Percentiles rank a stretch among this genome's conserved stretches.
These are phyloP conservation scores for Sphagnum contortum DNA, from an alignment of 225 moss, liverwort and hornwort genomes.

Conservation along the genomic window DNA sequence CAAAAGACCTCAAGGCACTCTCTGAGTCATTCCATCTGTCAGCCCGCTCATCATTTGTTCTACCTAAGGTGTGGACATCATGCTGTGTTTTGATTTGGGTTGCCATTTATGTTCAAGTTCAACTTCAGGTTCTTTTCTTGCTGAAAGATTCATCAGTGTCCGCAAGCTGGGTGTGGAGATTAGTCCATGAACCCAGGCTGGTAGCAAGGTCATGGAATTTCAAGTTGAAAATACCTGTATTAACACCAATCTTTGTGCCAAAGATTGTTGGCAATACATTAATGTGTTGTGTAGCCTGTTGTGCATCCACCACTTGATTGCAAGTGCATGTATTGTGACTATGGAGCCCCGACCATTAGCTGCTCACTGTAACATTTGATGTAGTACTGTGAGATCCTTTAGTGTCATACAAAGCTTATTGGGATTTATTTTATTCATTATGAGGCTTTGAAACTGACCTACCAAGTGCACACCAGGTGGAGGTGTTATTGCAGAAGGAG, in stretches of 20 bases:
- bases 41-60: conserved; percentile 29
- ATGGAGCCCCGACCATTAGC: background rate
- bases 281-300: background rate
- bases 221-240: no score
- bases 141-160: background rate
- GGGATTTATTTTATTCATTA: background rate
- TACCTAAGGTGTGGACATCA: conserved; percentile 22
- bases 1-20: conserved; percentile 63
- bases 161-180: background rate
- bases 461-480: conserved; percentile 23
- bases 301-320: background rate
- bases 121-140: background rate
- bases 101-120: background rate
- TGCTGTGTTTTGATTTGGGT: background rate
- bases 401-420: no score
- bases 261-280: background rate
- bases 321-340: background rate
- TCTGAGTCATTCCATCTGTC: conserved; percentile 57
- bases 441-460: background rate
- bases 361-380: no score
- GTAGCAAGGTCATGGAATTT: no score
- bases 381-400: no score
- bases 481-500: conserved; percentile 73
- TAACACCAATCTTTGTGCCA: no score
- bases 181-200: no score